Conservation (phyloP, 257 asterid species). For the Perilla frutescens region DNA sequence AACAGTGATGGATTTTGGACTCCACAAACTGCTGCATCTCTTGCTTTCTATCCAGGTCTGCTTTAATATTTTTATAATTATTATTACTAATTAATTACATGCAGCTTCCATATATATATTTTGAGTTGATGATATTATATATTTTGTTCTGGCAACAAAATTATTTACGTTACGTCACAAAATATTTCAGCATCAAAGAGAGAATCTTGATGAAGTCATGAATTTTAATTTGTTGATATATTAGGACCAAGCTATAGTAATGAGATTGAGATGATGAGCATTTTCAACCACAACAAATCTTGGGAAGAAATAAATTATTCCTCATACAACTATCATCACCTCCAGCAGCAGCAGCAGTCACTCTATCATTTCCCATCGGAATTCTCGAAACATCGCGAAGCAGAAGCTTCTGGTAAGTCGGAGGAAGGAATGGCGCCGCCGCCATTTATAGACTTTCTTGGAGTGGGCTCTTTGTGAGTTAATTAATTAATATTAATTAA, state of each 20-base stretch:
- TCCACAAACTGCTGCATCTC: conserved; percentile 45
- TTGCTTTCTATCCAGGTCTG: conserved; percentile 58
- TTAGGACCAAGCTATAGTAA: conserved; percentile 52
- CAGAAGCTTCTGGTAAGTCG: conserved; percentile 23
- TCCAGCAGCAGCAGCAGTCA: conserved; percentile 28
- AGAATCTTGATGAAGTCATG: neutral
- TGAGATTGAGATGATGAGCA: conserved; percentile 66
- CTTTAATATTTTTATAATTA: too few relatives aligned
- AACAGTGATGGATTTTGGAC: conserved; percentile 45
- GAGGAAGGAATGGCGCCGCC: conserved; percentile 64
- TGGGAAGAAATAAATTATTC: conserved; percentile 43
- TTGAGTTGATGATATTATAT: too few relatives aligned
- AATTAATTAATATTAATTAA: conserved; percentile 32
- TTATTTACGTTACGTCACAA: too few relatives aligned
- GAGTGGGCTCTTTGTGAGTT: conserved; percentile 74
- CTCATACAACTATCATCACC: neutral
- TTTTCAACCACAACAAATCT: conserved; percentile 45
- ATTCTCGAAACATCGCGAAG: conserved; percentile 39
- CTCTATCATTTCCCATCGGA: conserved; percentile 49
- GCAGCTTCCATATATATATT: neutral
- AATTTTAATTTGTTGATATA: too few relatives aligned
- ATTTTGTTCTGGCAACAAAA: too few relatives aligned
- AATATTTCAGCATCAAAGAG: neutral
- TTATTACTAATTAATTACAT: neutral
- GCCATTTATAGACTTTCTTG: conserved; percentile 90